Percentiles rank a stretch among this genome's conserved stretches.
Evolutionary conservation across 371 early-diverging fungal genomes (phyloP).

Genomic region (Actinomortierella ambigua): DNA sequence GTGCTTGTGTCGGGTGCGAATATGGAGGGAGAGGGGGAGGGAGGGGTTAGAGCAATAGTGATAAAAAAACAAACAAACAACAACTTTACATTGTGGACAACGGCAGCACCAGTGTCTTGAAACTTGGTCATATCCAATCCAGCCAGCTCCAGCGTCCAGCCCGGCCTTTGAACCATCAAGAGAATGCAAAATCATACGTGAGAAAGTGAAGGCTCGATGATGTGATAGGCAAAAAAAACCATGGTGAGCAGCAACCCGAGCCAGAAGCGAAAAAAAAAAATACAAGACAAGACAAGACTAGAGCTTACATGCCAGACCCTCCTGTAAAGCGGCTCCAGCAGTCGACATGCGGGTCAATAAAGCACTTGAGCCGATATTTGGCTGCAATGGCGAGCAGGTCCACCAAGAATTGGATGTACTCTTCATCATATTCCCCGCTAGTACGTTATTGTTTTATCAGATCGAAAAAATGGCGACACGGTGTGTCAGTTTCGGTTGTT

Average conservation of each 20-base stretch:
- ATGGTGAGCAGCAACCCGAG: conserved; percentile 47
- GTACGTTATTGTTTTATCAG: not conserved
- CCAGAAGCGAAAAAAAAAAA: conserved; percentile 48
- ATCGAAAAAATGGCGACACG: not conserved
- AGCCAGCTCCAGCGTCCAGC: conserved; percentile 44
- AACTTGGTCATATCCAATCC: conserved; percentile 39
- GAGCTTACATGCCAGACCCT: conserved; percentile 56
- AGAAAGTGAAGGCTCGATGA: not conserved
- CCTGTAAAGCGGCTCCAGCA: conserved; percentile 64
- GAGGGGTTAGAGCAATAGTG: too few relatives aligned
- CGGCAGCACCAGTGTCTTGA: conserved; percentile 20
- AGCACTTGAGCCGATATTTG: conserved; percentile 75
- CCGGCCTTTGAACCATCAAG: conserved; percentile 19
- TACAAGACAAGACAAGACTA: not conserved
- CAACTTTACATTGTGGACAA: conserved; percentile 36
- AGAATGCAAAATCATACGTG: not conserved
- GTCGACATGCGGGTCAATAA: conserved; percentile 82
- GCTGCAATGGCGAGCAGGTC: conserved; percentile 61
- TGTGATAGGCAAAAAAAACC: not conserved
- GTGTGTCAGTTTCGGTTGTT: not conserved
- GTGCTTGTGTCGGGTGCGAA: not conserved
- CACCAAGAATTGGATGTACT: conserved; percentile 76
- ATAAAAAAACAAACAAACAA: not conserved
- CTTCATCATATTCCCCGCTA: conserved; percentile 81
- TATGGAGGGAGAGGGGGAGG: not conserved